Conservation (phyloP, 345 rosid genomes). For the Boechera divaricarpa region DNA sequence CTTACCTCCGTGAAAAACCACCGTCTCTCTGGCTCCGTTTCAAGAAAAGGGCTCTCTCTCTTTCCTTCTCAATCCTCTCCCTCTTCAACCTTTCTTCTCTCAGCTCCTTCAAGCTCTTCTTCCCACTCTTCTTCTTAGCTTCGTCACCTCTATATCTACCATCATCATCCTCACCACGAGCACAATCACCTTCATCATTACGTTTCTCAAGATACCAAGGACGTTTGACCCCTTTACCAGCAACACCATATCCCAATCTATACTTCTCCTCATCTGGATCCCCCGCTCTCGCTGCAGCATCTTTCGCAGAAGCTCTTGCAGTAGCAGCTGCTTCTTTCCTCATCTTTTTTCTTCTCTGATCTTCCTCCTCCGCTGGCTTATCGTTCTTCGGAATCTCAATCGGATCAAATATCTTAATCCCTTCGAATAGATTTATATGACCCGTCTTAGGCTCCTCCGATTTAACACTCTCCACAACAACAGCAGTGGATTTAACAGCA, state of each 20-base stretch:
- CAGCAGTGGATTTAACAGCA: not conserved
- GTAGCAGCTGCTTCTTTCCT: slow-evolving; percentile 77
- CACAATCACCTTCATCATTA: slow-evolving; percentile 41
- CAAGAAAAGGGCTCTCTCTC: slow-evolving; percentile 58
- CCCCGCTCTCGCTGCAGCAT: slow-evolving; percentile 44
- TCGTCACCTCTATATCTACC: slow-evolving; percentile 42
- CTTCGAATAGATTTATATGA: slow-evolving; percentile 92
- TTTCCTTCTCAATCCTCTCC: slow-evolving; percentile 80
- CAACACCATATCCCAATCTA: slow-evolving; percentile 84
- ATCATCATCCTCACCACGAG: slow-evolving; percentile 37
- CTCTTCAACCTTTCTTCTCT: slow-evolving; percentile 79
- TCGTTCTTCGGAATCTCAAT: slow-evolving; percentile 49
- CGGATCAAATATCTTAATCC: slow-evolving; percentile 87
- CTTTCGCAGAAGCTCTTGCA: slow-evolving; percentile 45
- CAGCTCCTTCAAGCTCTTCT: slow-evolving; percentile 75
- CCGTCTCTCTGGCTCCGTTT: slow-evolving; percentile 57
- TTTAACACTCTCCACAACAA: slow-evolving; percentile 33
- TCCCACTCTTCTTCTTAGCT: slow-evolving; percentile 60
- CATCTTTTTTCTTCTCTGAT: slow-evolving; percentile 69
- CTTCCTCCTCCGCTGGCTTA: slow-evolving; percentile 53
- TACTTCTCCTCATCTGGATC: slow-evolving; percentile 87
- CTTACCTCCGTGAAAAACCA: slow-evolving; percentile 61
- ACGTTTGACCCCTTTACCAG: slow-evolving; percentile 91
- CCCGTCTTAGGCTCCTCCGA: slow-evolving; percentile 59
- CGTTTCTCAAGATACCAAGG: slow-evolving; percentile 89